Evolutionary conservation across 495 filamentous ascomycete species (phyloP).

Genomic region (Clavariopsis aquatica): DNA sequence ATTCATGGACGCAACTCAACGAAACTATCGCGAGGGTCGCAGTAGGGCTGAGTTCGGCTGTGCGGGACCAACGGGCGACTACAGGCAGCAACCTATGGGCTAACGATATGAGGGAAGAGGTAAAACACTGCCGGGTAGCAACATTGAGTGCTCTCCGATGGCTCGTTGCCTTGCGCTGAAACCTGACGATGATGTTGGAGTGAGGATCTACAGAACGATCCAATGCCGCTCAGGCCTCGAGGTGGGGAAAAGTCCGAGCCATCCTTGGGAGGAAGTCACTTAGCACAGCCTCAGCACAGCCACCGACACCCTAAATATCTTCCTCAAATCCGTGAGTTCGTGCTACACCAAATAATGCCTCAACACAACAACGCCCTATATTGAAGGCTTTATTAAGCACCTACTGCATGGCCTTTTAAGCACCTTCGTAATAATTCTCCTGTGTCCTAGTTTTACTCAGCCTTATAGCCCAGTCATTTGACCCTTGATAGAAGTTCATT

Average conservation of each 20-base stretch:
- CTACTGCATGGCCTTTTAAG: too few relatives aligned
- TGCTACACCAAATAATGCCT: too few relatives aligned
- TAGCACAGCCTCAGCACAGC: too few relatives aligned
- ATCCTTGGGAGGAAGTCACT: neutral
- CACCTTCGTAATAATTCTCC: too few relatives aligned
- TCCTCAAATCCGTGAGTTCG: too few relatives aligned
- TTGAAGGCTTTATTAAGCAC: too few relatives aligned
- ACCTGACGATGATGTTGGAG: neutral
- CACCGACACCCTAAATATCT: neutral
- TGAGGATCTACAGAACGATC: neutral
- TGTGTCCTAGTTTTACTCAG: too few relatives aligned
- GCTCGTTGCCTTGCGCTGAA: too few relatives aligned
- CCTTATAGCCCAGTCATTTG: too few relatives aligned
- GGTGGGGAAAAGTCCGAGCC: neutral
- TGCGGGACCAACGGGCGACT: neutral
- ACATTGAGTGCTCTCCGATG: neutral
- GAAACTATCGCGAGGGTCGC: neutral
- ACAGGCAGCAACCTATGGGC: neutral
- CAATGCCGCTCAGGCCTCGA: too few relatives aligned
- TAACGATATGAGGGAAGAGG: neutral
- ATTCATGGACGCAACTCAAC: neutral
- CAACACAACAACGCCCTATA: too few relatives aligned
- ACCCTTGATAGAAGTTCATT: too few relatives aligned
- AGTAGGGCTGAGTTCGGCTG: neutral
- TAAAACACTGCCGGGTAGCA: neutral